A percentile compares a stretch with the other conserved stretches of the same genome.
phyloP scores from a whole-genome alignment of 805 yeast species.

The Nakazawaea peltata region DNA sequence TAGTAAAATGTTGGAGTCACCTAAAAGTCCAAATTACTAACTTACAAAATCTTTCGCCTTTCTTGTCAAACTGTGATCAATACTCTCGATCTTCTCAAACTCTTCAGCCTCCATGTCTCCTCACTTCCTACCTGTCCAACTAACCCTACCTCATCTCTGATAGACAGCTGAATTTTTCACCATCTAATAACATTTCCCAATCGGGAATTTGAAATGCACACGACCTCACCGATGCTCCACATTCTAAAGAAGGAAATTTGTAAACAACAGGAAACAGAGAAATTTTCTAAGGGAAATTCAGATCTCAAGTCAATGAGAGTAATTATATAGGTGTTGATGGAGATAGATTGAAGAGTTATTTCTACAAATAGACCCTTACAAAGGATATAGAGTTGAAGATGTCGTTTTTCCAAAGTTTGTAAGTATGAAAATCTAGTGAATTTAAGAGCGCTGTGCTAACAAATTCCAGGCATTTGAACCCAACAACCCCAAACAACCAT shows the following conservation, averaged over 20 bases:
- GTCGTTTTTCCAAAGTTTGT: conserved; percentile 14
- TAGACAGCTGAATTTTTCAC: background rate
- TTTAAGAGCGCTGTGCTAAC: too few species aligned
- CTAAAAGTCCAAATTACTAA: conserved; percentile 1
- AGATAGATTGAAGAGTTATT: background rate
- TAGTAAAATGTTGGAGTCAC: background rate
- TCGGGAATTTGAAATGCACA: background rate
- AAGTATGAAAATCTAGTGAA: conserved; percentile 1
- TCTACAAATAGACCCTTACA: background rate
- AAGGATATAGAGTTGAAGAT: background rate
- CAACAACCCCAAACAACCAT: conserved; percentile 19
- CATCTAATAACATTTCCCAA: background rate
- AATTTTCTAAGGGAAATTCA: background rate
- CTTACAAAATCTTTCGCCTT: conserved; percentile 42
- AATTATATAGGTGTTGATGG: background rate
- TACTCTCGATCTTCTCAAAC: conserved; percentile 2
- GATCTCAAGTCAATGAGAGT: background rate
- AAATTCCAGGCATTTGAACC: conserved; percentile 8
- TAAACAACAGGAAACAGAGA: conserved; percentile 14
- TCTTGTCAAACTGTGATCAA: conserved; percentile 29
- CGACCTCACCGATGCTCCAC: background rate
- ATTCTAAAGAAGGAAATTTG: conserved; percentile 12
- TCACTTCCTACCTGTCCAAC: background rate
- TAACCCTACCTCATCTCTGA: background rate
- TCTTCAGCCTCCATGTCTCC: background rate